phyloP scores from a whole-genome alignment of 148 eudicot genomes.

The Rhododendron vialii region DNA sequence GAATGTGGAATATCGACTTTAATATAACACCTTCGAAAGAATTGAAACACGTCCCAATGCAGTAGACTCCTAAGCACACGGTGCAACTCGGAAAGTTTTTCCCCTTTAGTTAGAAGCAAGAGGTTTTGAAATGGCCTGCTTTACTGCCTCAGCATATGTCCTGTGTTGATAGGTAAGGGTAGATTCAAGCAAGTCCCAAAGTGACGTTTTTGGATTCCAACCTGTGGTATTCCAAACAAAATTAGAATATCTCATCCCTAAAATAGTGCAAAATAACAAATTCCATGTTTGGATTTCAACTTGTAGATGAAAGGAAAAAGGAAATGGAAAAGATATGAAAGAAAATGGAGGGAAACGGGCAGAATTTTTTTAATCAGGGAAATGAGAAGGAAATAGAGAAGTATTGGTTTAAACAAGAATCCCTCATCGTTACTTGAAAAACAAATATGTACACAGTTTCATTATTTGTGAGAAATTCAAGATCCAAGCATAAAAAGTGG shows the following conservation, averaged over 20 bases:
- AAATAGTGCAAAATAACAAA: neutral
- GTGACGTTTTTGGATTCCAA: slow-evolving; percentile 97
- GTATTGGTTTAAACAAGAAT: neutral
- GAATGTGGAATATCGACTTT: slow-evolving; percentile 18
- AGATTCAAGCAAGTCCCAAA: slow-evolving; percentile 97
- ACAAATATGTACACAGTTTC: neutral
- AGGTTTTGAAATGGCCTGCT: slow-evolving; percentile 69
- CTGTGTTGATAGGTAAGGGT: slow-evolving; percentile 97
- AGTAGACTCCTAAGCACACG: neutral
- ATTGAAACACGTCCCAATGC: slow-evolving; percentile 9
- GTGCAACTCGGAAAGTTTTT: neutral
- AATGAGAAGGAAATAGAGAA: neutral
- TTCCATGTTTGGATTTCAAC: neutral
- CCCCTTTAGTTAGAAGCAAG: slow-evolving; percentile 48
- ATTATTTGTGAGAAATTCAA: neutral
- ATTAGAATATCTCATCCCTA: neutral
- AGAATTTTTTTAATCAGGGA: neutral
- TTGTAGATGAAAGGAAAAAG: neutral
- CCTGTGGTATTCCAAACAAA: slow-evolving; percentile 29
- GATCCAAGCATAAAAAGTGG: neutral
- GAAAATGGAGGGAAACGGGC: neutral
- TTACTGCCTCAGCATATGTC: slow-evolving; percentile 93
- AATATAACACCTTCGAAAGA: slow-evolving; percentile 21
- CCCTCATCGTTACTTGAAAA: neutral
- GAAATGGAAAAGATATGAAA: neutral